These are phyloP conservation scores for Sphaerulina vaccinii DNA, from an alignment of 2,329 filamentous ascomycete species.

Conservation along the genomic window DNA sequence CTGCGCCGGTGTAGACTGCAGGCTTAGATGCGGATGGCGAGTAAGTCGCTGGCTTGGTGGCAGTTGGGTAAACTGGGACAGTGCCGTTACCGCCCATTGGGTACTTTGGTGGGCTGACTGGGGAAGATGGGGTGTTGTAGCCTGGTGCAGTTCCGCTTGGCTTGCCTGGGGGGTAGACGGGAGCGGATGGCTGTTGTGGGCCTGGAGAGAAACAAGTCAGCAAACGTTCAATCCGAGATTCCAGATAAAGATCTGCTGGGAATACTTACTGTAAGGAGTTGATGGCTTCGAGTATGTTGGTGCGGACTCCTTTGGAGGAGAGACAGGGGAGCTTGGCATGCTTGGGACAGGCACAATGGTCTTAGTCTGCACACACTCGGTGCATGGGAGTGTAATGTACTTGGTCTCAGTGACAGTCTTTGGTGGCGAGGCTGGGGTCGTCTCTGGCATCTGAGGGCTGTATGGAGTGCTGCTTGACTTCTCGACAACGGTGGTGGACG, in stretches of 20 bases:
- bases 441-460: background rate
- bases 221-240: no score
- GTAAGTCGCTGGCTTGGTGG: background rate
- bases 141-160: slow-evolving; percentile 1
- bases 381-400: slow-evolving; percentile 10
- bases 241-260: no score
- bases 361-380: slow-evolving; percentile 5
- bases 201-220: no score
- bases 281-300: no score
- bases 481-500: slow-evolving; percentile 13
- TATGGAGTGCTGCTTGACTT: slow-evolving; percentile 4
- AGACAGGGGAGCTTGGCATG: slow-evolving; percentile 4
- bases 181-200: background rate
- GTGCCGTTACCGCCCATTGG: slow-evolving; percentile 5
- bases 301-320: background rate
- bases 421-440: slow-evolving; percentile 12
- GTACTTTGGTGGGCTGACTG: background rate
- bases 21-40: background rate
- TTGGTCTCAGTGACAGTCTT: slow-evolving; percentile 6
- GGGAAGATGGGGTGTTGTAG: background rate
- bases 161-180: background rate
- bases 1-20: slow-evolving; percentile 11
- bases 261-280: no score
- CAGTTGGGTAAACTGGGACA: background rate
- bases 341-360: slow-evolving; percentile 9